These are phyloP conservation scores for Multifurca ochricompacta DNA, from an alignment of 768 basidiomycete genomes.

Conservation along the genomic window DNA sequence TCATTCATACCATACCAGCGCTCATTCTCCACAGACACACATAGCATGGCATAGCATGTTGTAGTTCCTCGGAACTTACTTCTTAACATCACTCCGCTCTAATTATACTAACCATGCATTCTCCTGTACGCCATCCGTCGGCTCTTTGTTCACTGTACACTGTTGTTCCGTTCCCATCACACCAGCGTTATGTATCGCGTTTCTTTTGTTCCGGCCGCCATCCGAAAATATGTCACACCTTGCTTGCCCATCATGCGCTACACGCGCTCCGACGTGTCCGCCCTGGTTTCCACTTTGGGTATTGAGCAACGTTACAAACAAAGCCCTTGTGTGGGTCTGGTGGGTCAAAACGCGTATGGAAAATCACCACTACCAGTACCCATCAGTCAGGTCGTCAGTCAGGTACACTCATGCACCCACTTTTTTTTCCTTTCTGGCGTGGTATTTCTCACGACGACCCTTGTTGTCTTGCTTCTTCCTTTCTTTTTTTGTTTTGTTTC, in stretches of 20 bases:
- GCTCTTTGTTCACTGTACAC: background rate
- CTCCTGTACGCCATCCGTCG: background rate
- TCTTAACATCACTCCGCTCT: background rate
- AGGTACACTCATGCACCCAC: background rate
- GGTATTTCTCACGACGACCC: background rate
- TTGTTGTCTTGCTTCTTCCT: too few relatives aligned
- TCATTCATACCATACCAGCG: too few relatives aligned
- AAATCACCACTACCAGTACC: background rate
- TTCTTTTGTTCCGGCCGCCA: conserved; percentile 3
- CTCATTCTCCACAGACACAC: conserved; percentile 12
- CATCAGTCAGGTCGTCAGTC: too few relatives aligned
- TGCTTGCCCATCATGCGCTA: background rate
- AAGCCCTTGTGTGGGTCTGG: too few relatives aligned
- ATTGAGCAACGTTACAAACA: background rate
- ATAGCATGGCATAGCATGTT: background rate
- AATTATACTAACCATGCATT: background rate
- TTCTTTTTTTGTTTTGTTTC: background rate
- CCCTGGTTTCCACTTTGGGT: background rate
- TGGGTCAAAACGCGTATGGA: background rate
- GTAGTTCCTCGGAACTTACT: conserved; percentile 2
- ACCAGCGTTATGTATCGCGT: background rate
- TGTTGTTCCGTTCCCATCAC: too few relatives aligned
- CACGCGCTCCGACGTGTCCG: background rate
- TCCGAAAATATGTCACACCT: background rate
- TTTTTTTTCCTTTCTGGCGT: background rate